Conservation (phyloP, 495 filamentous ascomycete genomes). For the Staphylotrichum tortipilum region DNA sequence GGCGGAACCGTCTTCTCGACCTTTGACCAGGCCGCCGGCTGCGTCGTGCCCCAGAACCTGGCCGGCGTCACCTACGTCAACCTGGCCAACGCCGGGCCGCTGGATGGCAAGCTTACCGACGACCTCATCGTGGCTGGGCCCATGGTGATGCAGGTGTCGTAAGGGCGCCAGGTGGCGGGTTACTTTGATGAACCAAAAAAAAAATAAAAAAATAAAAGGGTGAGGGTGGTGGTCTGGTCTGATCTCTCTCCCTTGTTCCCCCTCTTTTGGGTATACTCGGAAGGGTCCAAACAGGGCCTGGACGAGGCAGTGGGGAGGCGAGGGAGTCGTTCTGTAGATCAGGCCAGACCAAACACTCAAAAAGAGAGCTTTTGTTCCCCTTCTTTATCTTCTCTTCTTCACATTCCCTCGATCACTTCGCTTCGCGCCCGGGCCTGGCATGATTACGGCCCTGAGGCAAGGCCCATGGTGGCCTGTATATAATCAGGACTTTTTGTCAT, state of each 20-base stretch:
- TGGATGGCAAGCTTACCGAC: slow-evolving; percentile 38
- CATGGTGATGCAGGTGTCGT: slow-evolving; percentile 43
- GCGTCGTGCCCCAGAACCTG: slow-evolving; percentile 41
- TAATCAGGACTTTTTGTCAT: no score
- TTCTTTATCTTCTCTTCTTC: neutral
- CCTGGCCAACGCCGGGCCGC: slow-evolving; percentile 37
- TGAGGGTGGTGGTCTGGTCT: neutral
- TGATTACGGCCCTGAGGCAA: neutral
- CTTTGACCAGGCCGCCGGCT: slow-evolving; percentile 39
- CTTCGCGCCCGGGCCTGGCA: neutral
- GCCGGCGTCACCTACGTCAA: slow-evolving; percentile 49
- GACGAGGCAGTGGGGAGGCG: no score
- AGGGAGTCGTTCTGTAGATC: no score
- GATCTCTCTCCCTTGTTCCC: no score
- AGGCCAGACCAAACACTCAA: neutral
- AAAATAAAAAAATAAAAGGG: no score
- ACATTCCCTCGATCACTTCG: neutral
- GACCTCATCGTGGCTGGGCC: slow-evolving; percentile 45
- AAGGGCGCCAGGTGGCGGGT: slow-evolving; percentile 9
- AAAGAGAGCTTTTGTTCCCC: neutral
- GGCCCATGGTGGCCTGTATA: no score
- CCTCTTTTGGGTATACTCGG: no score
- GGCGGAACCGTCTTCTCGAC: slow-evolving; percentile 46
- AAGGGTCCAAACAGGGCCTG: no score
- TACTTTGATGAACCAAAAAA: neutral